Conservation (phyloP, 2,329 filamentous ascomycete species). For the Coleophoma cylindrospora region DNA sequence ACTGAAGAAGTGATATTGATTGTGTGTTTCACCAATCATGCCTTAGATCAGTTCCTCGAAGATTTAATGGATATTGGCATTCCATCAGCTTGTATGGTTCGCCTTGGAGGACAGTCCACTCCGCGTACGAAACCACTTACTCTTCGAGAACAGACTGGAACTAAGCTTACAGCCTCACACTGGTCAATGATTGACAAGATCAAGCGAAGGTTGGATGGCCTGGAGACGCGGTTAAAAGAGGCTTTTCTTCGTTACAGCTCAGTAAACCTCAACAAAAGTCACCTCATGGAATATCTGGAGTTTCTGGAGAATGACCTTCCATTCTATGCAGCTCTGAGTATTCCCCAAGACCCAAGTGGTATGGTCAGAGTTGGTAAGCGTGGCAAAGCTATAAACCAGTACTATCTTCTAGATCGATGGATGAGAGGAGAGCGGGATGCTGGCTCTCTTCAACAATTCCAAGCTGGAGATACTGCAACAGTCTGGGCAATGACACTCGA, state of each 20-base stretch:
- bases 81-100: constrained; percentile 41
- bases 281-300: constrained; percentile 37
- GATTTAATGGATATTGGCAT: constrained; percentile 60
- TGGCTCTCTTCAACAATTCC: constrained; percentile 32
- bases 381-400: constrained; percentile 36
- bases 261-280: constrained; percentile 12
- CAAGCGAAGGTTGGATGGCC: constrained; percentile 28
- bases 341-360: constrained; percentile 40
- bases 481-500: constrained; percentile 48
- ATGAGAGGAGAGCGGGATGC: constrained; percentile 32
- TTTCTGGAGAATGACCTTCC: constrained; percentile 44
- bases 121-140: constrained; percentile 40
- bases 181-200: constrained; percentile 34
- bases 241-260: constrained; percentile 12
- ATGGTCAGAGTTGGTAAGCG: constrained; percentile 40
- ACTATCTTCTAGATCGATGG: constrained; percentile 55
- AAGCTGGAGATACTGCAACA: constrained; percentile 21
- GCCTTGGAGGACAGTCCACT: constrained; percentile 58
- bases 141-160: constrained; percentile 35
- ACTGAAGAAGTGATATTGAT: constrained; percentile 53
- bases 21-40: constrained; percentile 64
- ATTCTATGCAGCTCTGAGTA: constrained; percentile 51
- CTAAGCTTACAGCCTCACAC: constrained; percentile 30
- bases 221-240: constrained; percentile 20
- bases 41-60: constrained; percentile 59